phyloP scores from a whole-genome alignment of 2,329 filamentous ascomycete genomes.

The Fonsecaea monophora region DNA sequence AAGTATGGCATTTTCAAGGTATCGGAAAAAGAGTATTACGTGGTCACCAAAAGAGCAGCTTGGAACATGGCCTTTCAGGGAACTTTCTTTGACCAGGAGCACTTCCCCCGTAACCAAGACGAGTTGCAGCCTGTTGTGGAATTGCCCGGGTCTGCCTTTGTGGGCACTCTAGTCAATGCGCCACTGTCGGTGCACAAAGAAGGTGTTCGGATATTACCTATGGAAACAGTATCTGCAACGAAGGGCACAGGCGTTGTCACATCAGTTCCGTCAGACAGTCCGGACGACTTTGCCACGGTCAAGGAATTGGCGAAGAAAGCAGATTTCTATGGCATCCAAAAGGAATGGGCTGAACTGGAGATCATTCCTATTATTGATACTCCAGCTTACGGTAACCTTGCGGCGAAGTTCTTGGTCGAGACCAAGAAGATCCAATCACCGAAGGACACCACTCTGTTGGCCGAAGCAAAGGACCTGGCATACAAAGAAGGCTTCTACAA shows the following conservation, averaged over 20 bases:
- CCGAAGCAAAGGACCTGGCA: constrained; percentile 91
- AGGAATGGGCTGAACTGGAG: constrained; percentile 93
- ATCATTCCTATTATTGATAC: constrained; percentile 90
- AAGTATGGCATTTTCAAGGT: constrained; percentile 85
- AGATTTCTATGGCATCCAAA: constrained; percentile 94
- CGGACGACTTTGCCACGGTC: constrained; percentile 91
- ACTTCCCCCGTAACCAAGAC: constrained; percentile 67
- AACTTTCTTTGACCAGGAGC: constrained; percentile 67
- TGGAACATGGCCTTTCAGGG: constrained; percentile 97
- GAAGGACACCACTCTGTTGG: constrained; percentile 89
- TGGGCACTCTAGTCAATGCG: constrained; percentile 88
- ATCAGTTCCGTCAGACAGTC: constrained; percentile 92
- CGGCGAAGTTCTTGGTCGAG: constrained; percentile 83
- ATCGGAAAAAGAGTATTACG: constrained; percentile 73
- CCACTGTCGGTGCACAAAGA: constrained; percentile 85
- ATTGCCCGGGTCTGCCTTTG: constrained; percentile 76
- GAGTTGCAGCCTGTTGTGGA: constrained; percentile 76
- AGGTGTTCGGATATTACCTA: constrained; percentile 87
- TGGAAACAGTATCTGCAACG: constrained; percentile 88
- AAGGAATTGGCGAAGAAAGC: constrained; percentile 91
- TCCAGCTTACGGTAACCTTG: constrained; percentile 82
- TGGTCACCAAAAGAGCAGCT: constrained; percentile 81
- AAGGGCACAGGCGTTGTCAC: constrained; percentile 98
- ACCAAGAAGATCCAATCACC: constrained; percentile 95
- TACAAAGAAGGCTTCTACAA: constrained; percentile 99